A percentile compares a stretch with the other conserved stretches of the same genome.
phyloP scores from a whole-genome alignment of 129 eudicot species.

The Daucus carota region DH1_v3.0 NC_030384.2:48457001-48457500 shows the following conservation, averaged over 20 bases:
- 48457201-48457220: slow-evolving; percentile 11
- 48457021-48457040: slow-evolving; percentile 17
- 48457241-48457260: slow-evolving; percentile 25
- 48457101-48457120: slow-evolving; percentile 26
- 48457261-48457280: slow-evolving; percentile 29
- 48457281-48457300: not conserved
- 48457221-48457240: slow-evolving; percentile 10
- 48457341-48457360: not conserved
- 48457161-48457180: not conserved
- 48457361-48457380: not conserved
- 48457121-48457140: slow-evolving; percentile 42
- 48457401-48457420: not conserved
- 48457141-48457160: slow-evolving; percentile 33
- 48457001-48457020: slow-evolving; percentile 16
- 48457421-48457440: slow-evolving; percentile 3
- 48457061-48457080: slow-evolving; percentile 39
- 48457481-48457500: slow-evolving; percentile 51
- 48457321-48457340: slow-evolving; percentile 3
- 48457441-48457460: slow-evolving; percentile 47
- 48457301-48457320: slow-evolving; percentile 11
- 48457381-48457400: not conserved
- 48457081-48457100: slow-evolving; percentile 23
- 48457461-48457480: slow-evolving; percentile 53
- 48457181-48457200: slow-evolving; percentile 18
- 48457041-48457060: slow-evolving; percentile 31